A percentile compares a stretch with the other conserved stretches of the same genome.
Evolutionary conservation across 2,329 filamentous ascomycete species (phyloP).

Genomic region (Calycina herbarum): DNA sequence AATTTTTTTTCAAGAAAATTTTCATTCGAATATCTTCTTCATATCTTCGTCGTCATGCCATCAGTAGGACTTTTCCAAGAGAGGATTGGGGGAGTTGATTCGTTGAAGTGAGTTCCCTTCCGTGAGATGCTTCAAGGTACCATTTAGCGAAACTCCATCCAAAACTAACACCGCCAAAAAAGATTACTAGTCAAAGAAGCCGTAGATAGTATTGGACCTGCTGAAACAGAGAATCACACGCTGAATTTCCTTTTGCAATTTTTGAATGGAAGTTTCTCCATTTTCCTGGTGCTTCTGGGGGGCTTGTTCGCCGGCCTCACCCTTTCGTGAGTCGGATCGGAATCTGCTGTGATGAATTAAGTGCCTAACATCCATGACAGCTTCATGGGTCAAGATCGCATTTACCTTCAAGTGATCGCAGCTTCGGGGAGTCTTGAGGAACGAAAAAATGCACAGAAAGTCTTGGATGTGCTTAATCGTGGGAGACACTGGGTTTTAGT

Average conservation of each 20-base stretch:
- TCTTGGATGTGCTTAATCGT: constrained; percentile 74
- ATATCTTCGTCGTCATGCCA: neutral
- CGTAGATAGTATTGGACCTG: neutral
- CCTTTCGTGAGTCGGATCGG: constrained; percentile 59
- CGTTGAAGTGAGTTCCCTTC: neutral
- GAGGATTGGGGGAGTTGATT: neutral
- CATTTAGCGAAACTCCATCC: neutral
- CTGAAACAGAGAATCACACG: neutral
- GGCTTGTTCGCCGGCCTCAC: constrained; percentile 92
- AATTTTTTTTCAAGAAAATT: neutral
- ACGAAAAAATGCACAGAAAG: constrained; percentile 76
- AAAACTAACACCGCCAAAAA: neutral
- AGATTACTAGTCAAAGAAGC: neutral
- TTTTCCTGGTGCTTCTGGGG: constrained; percentile 56
- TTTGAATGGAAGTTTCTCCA: neutral
- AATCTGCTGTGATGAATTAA: neutral
- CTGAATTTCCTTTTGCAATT: neutral
- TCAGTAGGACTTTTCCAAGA: neutral
- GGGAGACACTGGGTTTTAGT: constrained; percentile 98
- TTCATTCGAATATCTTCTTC: neutral
- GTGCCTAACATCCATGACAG: constrained; percentile 19
- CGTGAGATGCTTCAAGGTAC: neutral
- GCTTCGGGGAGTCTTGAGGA: constrained; percentile 78
- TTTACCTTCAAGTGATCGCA: constrained; percentile 90
- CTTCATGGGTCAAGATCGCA: constrained; percentile 69